These are phyloP conservation scores for Wakefieldia striispora DNA, from an alignment of 768 basidiomycete species.

Conservation along the genomic window DNA sequence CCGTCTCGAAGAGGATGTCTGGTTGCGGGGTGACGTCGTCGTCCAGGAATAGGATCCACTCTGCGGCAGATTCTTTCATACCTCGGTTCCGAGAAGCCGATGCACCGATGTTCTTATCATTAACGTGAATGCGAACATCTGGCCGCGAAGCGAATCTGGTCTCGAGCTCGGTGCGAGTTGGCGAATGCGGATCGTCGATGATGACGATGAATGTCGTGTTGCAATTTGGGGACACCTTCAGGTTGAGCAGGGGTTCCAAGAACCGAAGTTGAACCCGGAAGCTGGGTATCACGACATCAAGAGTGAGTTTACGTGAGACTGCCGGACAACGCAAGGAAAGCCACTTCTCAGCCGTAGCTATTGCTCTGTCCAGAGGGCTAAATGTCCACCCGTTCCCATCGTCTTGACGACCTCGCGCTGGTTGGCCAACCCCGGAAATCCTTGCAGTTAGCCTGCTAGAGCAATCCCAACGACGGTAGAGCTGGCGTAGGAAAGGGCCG, in stretches of 20 bases:
- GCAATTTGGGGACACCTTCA: conserved; percentile 41
- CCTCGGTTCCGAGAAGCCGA: conserved; percentile 56
- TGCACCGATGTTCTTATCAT: conserved; percentile 47
- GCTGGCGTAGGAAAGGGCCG: conserved; percentile 56
- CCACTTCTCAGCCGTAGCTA: conserved; percentile 35
- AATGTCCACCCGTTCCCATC: conserved; percentile 49
- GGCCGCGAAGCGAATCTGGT: conserved; percentile 39
- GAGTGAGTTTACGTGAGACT: conserved; percentile 39
- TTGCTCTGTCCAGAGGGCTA: conserved; percentile 42
- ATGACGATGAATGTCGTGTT: conserved; percentile 57
- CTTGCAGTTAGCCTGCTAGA: too few species aligned
- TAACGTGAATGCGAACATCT: conserved; percentile 55
- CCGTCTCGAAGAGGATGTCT: conserved; percentile 46
- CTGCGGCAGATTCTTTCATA: conserved; percentile 51
- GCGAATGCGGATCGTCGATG: conserved; percentile 50
- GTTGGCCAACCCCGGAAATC: conserved; percentile 29
- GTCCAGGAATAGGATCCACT: conserved; percentile 63
- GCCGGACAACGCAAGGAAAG: conserved; percentile 25
- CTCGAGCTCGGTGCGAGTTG: conserved; percentile 37
- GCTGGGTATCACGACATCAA: conserved; percentile 57
- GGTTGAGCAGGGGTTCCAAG: conserved; percentile 42
- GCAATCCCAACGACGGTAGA: conserved; percentile 58
- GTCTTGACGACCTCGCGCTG: conserved; percentile 48
- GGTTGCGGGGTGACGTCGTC: conserved; percentile 48
- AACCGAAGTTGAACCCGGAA: conserved; percentile 49